Conservation (phyloP, 768 basidiomycete genomes). For the Gelatoporia subvermispora region DNA sequence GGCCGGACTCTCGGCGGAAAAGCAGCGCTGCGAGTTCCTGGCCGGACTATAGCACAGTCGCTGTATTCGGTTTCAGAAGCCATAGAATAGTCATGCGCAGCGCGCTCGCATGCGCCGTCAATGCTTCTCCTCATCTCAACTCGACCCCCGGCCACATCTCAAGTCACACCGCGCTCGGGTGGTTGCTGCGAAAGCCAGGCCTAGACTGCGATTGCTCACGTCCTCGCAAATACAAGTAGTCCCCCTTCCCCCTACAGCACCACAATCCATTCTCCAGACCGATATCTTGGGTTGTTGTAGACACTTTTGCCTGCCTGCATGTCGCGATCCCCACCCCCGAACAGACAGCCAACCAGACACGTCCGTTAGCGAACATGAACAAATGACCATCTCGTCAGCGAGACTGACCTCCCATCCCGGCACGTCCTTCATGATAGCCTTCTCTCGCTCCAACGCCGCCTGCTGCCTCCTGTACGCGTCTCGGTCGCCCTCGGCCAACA, state of each 20-base stretch:
- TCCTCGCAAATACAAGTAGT: constrained; percentile 15
- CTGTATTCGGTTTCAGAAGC: not conserved
- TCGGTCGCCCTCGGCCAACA: constrained; percentile 92
- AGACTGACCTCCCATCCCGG: constrained; percentile 87
- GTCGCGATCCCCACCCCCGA: constrained; percentile 4
- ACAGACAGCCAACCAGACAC: constrained; percentile 13
- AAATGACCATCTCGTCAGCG: constrained; percentile 13
- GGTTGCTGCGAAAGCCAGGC: constrained; percentile 4
- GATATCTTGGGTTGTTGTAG: constrained; percentile 78
- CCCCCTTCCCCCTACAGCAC: constrained; percentile 39
- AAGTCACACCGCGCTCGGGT: not conserved
- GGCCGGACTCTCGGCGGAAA: not conserved
- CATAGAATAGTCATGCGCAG: no score
- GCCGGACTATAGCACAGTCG: not conserved
- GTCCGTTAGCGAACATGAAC: constrained; percentile 13
- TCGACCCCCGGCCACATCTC: not conserved
- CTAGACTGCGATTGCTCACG: constrained; percentile 18
- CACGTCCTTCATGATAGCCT: constrained; percentile 93
- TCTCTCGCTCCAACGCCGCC: constrained; percentile 75
- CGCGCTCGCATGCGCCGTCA: not conserved
- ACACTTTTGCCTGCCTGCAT: constrained; percentile 77
- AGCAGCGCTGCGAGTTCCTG: not conserved
- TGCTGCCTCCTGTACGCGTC: constrained; percentile 78
- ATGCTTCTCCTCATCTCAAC: no score
- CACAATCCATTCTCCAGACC: constrained; percentile 49